A percentile compares a stretch with the other conserved stretches of the same genome.
These are phyloP conservation scores for Dothideomycetes sp. DNA, from an alignment of 2,329 filamentous ascomycete genomes.

Conservation along the genomic window DNA sequence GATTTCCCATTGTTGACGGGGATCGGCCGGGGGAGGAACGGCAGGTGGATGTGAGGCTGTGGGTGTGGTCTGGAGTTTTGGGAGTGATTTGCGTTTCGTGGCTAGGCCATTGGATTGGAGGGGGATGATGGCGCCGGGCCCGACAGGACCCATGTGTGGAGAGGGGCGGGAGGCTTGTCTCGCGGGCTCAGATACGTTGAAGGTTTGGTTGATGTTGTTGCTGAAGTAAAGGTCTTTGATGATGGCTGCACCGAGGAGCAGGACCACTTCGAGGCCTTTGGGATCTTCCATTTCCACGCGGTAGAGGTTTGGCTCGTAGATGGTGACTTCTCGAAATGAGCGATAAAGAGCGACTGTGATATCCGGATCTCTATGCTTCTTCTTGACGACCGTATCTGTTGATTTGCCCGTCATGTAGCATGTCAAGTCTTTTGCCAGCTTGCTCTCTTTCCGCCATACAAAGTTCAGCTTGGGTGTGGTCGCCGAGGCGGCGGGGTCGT, in stretches of 20 bases:
- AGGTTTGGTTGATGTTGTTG: conserved; percentile 57
- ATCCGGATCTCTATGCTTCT: conserved; percentile 79
- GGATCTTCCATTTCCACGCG: conserved; percentile 87
- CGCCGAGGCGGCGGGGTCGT: conserved; percentile 43
- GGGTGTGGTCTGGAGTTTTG: conserved; percentile 13
- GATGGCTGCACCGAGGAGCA: conserved; percentile 50
- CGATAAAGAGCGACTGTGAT: conserved; percentile 88
- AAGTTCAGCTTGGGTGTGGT: conserved; percentile 66
- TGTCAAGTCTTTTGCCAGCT: conserved; percentile 75
- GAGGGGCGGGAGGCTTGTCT: conserved; percentile 18
- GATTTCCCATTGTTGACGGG: conserved; percentile 41
- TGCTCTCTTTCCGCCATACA: conserved; percentile 80
- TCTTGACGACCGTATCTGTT: conserved; percentile 53
- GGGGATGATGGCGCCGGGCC: conserved; percentile 9
- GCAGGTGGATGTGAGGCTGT: conserved; percentile 7
- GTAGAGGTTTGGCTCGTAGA: conserved; percentile 88
- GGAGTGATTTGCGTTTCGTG: conserved; percentile 15
- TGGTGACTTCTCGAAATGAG: conserved; percentile 62
- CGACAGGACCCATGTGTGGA: conserved; percentile 14
- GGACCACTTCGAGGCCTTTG: conserved; percentile 79
- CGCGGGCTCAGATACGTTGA: conserved; percentile 54
- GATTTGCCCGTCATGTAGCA: conserved; percentile 77
- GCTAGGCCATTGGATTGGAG: conserved; percentile 11
- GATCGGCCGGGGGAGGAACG: conserved; percentile 33
- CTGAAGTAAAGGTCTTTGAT: conserved; percentile 52